Evolutionary conservation across 306 rosid species (phyloP).

Genomic region (Prinsepia uniflora): DNA sequence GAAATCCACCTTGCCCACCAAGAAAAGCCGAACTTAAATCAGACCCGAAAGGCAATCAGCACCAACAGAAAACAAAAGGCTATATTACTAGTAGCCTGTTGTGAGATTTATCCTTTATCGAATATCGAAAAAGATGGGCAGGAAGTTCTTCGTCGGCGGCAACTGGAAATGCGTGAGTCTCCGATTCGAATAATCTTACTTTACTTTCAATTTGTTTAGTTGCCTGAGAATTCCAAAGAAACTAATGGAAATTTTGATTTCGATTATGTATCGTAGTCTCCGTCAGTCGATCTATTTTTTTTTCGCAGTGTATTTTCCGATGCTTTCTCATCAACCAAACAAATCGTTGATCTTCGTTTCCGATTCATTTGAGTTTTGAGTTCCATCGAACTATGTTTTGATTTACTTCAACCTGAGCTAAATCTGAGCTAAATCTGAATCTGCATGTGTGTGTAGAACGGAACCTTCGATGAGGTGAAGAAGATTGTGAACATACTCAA

Average conservation of each 20-base stretch:
- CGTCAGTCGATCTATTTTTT: background rate
- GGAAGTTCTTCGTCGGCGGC: conserved; percentile 54
- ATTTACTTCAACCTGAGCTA: background rate
- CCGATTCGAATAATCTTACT: background rate
- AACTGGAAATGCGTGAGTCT: conserved; percentile 59
- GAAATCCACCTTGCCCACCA: background rate
- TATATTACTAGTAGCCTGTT: background rate
- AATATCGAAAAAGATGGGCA: conserved; percentile 31
- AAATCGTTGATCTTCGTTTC: conserved; percentile 3
- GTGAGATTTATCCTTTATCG: conserved; percentile 8
- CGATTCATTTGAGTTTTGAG: background rate
- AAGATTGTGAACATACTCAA: conserved; percentile 66
- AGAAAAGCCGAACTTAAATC: conserved; percentile 1
- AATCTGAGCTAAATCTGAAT: background rate
- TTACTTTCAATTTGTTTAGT: background rate
- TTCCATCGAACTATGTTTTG: background rate
- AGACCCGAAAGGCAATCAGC: background rate
- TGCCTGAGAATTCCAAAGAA: conserved; percentile 2
- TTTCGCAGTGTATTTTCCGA: background rate
- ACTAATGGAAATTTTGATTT: background rate
- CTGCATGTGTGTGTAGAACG: conserved; percentile 51
- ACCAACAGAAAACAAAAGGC: background rate
- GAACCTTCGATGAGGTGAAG: conserved; percentile 77
- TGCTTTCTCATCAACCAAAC: background rate
- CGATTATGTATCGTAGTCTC: background rate